Evolutionary conservation across 768 basidiomycete species (phyloP).

Genomic region (Agrocybe chaxingu): DNA sequence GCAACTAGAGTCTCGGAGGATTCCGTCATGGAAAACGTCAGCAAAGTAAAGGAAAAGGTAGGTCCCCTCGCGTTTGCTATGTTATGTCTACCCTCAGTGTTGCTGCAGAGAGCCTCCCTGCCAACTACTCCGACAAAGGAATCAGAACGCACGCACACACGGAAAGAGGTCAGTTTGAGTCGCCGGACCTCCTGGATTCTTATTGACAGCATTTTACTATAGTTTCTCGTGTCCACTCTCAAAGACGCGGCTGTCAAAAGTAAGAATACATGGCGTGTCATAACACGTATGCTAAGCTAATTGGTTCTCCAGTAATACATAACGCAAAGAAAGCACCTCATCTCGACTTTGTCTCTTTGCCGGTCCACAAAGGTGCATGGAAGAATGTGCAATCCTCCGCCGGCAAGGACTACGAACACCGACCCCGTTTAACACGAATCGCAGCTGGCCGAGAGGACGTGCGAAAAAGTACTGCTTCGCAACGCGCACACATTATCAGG

Average conservation of each 20-base stretch:
- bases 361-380: slow-evolving; percentile 28
- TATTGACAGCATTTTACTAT: no score
- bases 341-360: not conserved
- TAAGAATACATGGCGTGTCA: no score
- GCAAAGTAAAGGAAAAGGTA: not conserved
- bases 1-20: slow-evolving; percentile 13
- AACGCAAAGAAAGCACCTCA: not conserved
- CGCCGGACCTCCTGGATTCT: no score
- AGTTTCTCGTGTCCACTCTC: no score
- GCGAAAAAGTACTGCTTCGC: slow-evolving; percentile 26
- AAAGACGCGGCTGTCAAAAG: no score
- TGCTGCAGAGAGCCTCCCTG: no score
- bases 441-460: slow-evolving; percentile 37
- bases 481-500: slow-evolving; percentile 30
- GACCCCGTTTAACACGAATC: slow-evolving; percentile 33
- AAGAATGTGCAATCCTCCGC: slow-evolving; percentile 29
- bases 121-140: no score
- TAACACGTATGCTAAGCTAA: not conserved
- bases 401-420: slow-evolving; percentile 27
- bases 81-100: no score
- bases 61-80: no score
- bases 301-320: slow-evolving; percentile 4
- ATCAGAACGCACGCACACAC: no score
- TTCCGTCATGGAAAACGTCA: not conserved
- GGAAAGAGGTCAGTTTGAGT: not conserved